Base-by-base conservation (phyloP, 164 flowering plant species). In the Vitis cinerea region DNA sequence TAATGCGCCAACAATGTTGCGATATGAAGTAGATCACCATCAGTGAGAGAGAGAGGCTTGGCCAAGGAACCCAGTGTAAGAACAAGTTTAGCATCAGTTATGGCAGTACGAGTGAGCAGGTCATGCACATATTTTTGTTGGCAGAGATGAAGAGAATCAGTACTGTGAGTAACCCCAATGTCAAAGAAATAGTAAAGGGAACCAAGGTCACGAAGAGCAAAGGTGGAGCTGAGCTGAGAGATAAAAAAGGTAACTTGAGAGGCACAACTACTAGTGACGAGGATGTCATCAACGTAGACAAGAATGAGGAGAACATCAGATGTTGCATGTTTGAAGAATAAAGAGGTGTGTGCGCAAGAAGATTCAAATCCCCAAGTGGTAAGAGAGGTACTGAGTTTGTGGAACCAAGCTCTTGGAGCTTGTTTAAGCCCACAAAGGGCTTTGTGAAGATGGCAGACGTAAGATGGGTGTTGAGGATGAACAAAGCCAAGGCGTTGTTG, bases 1-100 rank as follows among this genome's bases (percentile, higher is more conserved):
- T 10, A 75, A 8, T 0, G 69, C 61, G 6, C 72, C 72, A 58
- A 71, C 69, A 9, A 64, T 48, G 12, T 27, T 4, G 9, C 66
- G 15, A 52, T 69, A 70, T 0, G 1, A 8, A 57, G 60, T 9
- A 57, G 23, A 8, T 2, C 60, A 57, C n/a, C 60, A 8, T 57
- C 4, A 17, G 16, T 8, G 16, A 17, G 23, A 13, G 23, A 57
- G n/a, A 8, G 9, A 12, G 13, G 9, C 16, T 9, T 15, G 60
- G 16, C 60, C 13, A 57, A 8, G 60, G 60, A 13, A 19, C 23
- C 23, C 23, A 19, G 23, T 19, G 60, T 57, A 57, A 17, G 8
- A 9, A 57, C n/a, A 14, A 19, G 60, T 15, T 57, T 57, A 19
- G n/a, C 60, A 9, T 14, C n/a, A 15, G 16, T 9, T 8, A 57